A percentile compares a stretch with the other conserved stretches of the same genome.
Conservation (phyloP, 768 basidiomycete species). For the Hygrocybe punicea region DNA sequence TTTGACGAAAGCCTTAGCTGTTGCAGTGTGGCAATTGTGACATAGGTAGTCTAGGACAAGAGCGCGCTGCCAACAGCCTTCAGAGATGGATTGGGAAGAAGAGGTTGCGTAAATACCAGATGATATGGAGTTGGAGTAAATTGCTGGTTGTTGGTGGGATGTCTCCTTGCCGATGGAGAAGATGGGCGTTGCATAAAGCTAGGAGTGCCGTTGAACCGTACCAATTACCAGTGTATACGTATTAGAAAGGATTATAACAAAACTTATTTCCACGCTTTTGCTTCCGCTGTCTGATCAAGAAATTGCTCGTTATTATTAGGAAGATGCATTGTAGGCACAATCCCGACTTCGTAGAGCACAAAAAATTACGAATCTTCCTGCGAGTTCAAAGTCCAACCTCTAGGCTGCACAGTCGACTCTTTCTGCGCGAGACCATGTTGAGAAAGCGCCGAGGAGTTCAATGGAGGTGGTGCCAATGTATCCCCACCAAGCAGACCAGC, state of each 20-base stretch:
- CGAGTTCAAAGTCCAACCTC: not conserved
- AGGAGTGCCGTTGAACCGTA: no score
- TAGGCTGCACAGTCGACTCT: not conserved
- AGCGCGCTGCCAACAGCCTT: conserved; percentile 43
- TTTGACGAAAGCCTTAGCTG: conserved; percentile 63
- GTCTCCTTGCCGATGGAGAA: not conserved
- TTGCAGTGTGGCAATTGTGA: conserved; percentile 68
- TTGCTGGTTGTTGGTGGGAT: conserved; percentile 1
- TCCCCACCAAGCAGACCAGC: conserved; percentile 48
- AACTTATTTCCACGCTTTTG: not conserved
- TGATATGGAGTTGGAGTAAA: conserved; percentile 11
- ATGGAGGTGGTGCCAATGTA: not conserved
- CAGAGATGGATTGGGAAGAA: not conserved
- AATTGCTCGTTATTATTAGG: no score
- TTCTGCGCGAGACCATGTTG: not conserved
- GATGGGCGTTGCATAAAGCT: not conserved
- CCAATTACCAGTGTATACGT: no score
- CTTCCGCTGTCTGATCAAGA: no score
- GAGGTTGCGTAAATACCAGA: conserved; percentile 9
- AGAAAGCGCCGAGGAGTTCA: not conserved
- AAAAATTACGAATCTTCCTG: not conserved
- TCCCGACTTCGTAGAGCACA: not conserved
- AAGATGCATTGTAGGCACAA: no score
- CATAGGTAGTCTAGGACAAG: conserved; percentile 76
- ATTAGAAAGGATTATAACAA: no score